A percentile compares a stretch with the other conserved stretches of the same genome.
phyloP scores from a whole-genome alignment of 2,329 filamentous ascomycete species.

The Tympanopsis confertula region DNA sequence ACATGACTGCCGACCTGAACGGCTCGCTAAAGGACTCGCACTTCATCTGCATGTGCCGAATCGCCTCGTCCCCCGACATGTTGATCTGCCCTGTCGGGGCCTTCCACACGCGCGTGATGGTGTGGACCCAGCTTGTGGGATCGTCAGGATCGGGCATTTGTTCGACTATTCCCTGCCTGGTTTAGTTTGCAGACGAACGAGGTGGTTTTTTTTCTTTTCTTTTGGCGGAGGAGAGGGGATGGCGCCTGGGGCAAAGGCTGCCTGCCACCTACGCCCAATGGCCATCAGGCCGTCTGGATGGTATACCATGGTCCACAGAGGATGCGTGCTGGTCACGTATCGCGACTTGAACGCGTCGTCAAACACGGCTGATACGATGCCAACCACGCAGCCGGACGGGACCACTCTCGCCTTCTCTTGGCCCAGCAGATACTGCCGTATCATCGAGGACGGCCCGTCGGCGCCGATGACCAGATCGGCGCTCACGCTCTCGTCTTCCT shows the following conservation, averaged over 20 bases:
- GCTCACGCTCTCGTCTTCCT: slow-evolving; percentile 9
- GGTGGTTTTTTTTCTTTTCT: too few species aligned
- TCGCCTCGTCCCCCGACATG: slow-evolving; percentile 22
- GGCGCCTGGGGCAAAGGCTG: too few species aligned
- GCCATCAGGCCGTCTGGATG: too few species aligned
- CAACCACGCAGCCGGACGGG: slow-evolving; percentile 15
- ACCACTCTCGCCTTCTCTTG: slow-evolving; percentile 8
- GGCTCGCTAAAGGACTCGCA: slow-evolving; percentile 13
- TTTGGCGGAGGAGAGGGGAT: too few species aligned
- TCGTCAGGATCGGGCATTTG: slow-evolving; percentile 12
- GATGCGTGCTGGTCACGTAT: too few species aligned
- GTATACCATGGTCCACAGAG: too few species aligned
- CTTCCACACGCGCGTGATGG: slow-evolving; percentile 20
- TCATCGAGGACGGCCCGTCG: slow-evolving; percentile 16
- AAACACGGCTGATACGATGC: slow-evolving; percentile 13
- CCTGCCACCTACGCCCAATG: too few species aligned
- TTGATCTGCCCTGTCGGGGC: slow-evolving; percentile 14
- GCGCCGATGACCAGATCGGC: slow-evolving; percentile 17
- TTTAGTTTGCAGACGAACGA: too few species aligned
- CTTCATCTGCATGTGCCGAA: slow-evolving; percentile 14
- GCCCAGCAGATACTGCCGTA: slow-evolving; percentile 16
- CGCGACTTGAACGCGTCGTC: slow-evolving; percentile 10
- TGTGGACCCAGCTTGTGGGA: slow-evolving; percentile 13
- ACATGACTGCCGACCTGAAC: slow-evolving; percentile 19
- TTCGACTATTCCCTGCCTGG: too few species aligned